Evolutionary conservation across 164 flowering plant genomes (phyloP).

Genomic region (Tinospora cordifolia): DNA sequence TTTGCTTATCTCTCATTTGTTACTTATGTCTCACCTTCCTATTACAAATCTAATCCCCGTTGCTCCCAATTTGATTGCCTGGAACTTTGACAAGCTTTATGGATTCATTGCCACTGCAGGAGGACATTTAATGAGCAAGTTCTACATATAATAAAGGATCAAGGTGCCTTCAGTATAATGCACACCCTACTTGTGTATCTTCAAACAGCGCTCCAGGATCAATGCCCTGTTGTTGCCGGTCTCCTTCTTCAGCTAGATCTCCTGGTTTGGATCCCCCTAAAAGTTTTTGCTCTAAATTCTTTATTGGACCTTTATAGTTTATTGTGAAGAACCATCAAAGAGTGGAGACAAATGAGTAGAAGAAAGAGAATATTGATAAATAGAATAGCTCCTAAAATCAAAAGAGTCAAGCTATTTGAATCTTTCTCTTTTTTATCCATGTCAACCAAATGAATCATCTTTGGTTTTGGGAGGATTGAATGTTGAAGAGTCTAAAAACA

Average conservation of each 20-base stretch:
- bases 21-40: no score
- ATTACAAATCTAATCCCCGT: no score
- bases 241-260: conserved; percentile 81
- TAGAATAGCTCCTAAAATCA: no score
- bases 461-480: background rate
- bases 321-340: background rate
- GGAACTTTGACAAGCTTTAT: conserved; percentile 1
- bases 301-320: background rate
- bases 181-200: conserved; percentile 57
- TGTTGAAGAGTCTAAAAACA: background rate
- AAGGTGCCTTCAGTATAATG: conserved; percentile 63
- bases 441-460: no score
- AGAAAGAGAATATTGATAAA: no score
- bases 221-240: conserved; percentile 59
- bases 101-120: conserved; percentile 27
- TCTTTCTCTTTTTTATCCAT: no score
- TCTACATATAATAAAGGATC: conserved; percentile 63
- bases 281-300: background rate
- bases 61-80: no score
- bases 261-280: conserved; percentile 34
- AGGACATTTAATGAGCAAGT: conserved; percentile 60
- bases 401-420: no score
- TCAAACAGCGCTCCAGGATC: conserved; percentile 50
- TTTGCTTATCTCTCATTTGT: no score
- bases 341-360: no score